phyloP scores from a whole-genome alignment of 208 protist genomes.

The Trypanosoma avium region DNA sequence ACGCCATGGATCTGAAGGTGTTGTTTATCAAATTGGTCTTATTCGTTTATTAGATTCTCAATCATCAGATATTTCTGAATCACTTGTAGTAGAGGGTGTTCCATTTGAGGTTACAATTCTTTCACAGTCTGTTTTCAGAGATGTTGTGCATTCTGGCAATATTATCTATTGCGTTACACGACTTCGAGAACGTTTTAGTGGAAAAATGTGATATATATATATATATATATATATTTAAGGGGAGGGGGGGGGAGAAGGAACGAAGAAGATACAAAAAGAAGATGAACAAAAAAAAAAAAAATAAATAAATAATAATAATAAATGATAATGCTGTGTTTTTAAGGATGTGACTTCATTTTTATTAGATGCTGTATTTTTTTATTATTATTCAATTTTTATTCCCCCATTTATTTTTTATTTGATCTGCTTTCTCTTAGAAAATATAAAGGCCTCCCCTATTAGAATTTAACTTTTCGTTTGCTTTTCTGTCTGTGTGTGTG shows the following conservation, averaged over 20 bases:
- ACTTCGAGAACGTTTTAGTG: conserved; percentile 9
- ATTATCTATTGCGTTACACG: conserved; percentile 12
- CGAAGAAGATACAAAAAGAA: conserved; percentile 2
- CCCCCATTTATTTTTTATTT: too few species aligned
- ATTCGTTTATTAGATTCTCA: conserved; percentile 13
- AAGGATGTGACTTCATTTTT: too few species aligned
- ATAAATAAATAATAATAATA: neutral
- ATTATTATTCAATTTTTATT: too few species aligned
- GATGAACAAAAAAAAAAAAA: neutral
- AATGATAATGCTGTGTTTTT: too few species aligned
- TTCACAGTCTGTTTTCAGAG: conserved; percentile 12
- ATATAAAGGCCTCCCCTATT: neutral
- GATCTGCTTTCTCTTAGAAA: too few species aligned
- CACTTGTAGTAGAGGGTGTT: neutral
- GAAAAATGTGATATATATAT: neutral
- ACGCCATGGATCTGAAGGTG: neutral
- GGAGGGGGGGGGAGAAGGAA: neutral
- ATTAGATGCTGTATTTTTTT: conserved; percentile 9
- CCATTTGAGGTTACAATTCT: conserved; percentile 10
- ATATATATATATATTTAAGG: too few species aligned
- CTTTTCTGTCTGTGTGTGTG: conserved; percentile 1
- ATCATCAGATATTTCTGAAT: neutral
- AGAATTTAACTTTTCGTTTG: neutral
- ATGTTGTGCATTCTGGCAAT: conserved; percentile 26
- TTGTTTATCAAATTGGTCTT: conserved; percentile 15